These are phyloP conservation scores for Byssoonygena ceratinophila DNA, from an alignment of 2,329 filamentous ascomycete species.

Conservation along the genomic window DNA sequence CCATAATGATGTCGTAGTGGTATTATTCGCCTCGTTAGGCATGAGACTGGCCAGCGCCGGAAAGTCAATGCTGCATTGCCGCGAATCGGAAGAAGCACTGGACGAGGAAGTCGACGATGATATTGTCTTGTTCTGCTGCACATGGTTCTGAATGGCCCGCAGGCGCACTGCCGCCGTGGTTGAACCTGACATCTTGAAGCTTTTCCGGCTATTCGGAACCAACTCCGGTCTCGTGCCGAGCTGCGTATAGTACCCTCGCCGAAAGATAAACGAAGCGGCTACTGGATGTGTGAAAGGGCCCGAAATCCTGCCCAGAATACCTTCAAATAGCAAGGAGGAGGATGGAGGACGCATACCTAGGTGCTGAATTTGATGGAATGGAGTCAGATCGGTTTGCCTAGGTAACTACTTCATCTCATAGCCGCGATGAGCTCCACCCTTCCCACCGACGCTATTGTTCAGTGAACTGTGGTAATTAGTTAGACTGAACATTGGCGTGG, in stretches of 20 bases:
- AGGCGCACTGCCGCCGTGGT: slow-evolving; percentile 2
- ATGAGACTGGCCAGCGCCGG: slow-evolving; percentile 8
- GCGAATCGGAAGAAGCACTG: background rate
- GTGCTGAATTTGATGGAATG: background rate
- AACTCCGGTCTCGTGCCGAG: background rate
- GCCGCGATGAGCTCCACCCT: too few relatives aligned
- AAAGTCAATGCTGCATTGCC: slow-evolving; percentile 5
- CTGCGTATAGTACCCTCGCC: background rate
- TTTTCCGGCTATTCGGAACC: background rate
- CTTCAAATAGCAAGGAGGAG: background rate
- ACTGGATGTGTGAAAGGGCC: background rate
- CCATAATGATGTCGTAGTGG: slow-evolving; percentile 18
- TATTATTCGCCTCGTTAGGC: slow-evolving; percentile 6
- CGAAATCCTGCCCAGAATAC: background rate
- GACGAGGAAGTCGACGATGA: slow-evolving; percentile 3
- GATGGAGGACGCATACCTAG: slow-evolving; percentile 1
- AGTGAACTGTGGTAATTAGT: too few relatives aligned
- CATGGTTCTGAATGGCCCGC: slow-evolving; percentile 8
- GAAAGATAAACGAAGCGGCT: background rate
- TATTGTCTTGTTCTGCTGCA: slow-evolving; percentile 8
- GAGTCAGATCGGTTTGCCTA: background rate
- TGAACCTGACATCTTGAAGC: slow-evolving; percentile 3
- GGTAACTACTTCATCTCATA: background rate
- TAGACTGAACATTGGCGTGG: too few relatives aligned
- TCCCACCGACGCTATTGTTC: too few relatives aligned